Percentiles rank a stretch among this genome's conserved stretches.
Conservation (phyloP, 2,329 filamentous ascomycete genomes). For the Acephala macrosclerotiorum region DNA sequence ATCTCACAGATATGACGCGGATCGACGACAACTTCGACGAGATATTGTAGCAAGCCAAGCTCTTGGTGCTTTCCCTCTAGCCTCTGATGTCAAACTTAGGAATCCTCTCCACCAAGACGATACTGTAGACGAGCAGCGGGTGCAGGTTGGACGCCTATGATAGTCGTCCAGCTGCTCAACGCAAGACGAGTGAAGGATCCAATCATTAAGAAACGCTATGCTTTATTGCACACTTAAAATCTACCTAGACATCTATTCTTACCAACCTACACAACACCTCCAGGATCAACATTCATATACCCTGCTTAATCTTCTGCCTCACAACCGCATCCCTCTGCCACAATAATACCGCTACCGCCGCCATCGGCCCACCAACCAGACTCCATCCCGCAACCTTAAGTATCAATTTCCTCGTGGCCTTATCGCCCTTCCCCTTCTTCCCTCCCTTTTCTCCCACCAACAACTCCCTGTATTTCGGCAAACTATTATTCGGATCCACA, state of each 20-base stretch:
- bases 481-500: constrained; percentile 27
- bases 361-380: constrained; percentile 51
- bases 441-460: constrained; percentile 34
- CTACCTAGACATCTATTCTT: not conserved
- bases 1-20: too few relatives aligned
- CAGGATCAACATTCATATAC: constrained; percentile 23
- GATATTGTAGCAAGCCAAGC: too few relatives aligned
- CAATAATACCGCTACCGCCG: constrained; percentile 52
- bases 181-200: too few relatives aligned
- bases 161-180: too few relatives aligned
- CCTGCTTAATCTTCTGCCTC: constrained; percentile 39
- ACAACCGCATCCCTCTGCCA: constrained; percentile 56
- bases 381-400: constrained; percentile 47
- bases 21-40: too few relatives aligned
- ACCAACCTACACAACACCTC: not conserved
- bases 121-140: too few relatives aligned
- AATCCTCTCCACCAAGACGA: too few relatives aligned
- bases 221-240: not conserved
- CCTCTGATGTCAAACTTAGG: too few relatives aligned
- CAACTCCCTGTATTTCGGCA: constrained; percentile 31
- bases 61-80: too few relatives aligned
- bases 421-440: constrained; percentile 24
- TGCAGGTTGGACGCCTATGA: too few relatives aligned
- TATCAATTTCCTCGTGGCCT: constrained; percentile 36
- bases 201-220: too few relatives aligned